Base-by-base conservation (phyloP, 139 green algal genomes). In the Yamagishiella unicocca region DNA sequence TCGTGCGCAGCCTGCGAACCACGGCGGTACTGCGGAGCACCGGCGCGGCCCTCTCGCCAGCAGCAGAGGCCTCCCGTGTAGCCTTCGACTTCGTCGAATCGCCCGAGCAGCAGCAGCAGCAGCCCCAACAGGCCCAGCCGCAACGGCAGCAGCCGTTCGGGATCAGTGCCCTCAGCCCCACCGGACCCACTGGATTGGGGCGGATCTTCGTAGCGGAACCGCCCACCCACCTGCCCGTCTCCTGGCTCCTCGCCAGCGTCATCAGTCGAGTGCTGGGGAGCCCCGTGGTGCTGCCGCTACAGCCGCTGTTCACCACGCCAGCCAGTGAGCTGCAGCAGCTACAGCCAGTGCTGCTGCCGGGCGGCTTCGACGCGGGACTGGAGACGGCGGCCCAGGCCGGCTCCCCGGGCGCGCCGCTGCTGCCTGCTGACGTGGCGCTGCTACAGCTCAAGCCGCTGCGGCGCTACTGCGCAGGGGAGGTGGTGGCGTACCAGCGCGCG, bases 391-490 rank as follows among this genome's bases (percentile, higher is more conserved):
- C 68, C 0, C 64, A 84, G 25, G 89, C 83, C 21, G 93, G 93
- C 12, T 25, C 83, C 21, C 91, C 90, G 0, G 94, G 94, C 33
- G 84, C 78, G 5, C 78, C 88, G 31, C 72, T 96, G 64, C 80
- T 90, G 33, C 71, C 89, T 24, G 73, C 78, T 14, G 94, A 96
- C 81, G 53, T 35, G 9, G 77, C 75, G 42, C 82, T 94, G 50
- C 74, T 96, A 45, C 86, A 92, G 62, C 89, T 94, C 25, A 85
- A 89, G 58, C 94, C 94, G 19, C 90, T 96, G 72, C 33, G 93
- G 22, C 89, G 88, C 4, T 92, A 92, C 84, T 81, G 74, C 61
- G 92, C 90, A 9, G 94, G 93, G 19, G 89, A 93, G 89, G 21
- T 91, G 38, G 88, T 91, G 37, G 87, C 90, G 31, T 81, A 86